phyloP scores from a whole-genome alignment of 257 asterid species.

The Solanum ossicruentum region DNA sequence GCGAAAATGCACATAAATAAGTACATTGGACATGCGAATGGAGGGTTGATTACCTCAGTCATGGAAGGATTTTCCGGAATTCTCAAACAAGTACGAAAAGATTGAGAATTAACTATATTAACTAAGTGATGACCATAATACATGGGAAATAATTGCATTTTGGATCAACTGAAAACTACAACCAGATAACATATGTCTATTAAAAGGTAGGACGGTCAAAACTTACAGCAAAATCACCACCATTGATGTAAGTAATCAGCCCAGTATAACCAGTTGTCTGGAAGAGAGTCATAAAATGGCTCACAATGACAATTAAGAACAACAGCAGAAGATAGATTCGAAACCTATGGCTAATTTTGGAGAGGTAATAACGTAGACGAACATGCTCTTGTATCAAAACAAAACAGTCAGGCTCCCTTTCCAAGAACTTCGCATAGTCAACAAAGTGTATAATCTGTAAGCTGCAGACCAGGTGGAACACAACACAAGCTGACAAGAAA shows the following conservation, averaged over 20 bases:
- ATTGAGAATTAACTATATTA: background rate
- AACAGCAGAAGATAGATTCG: conserved; percentile 66
- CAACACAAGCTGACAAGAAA: conserved; percentile 40
- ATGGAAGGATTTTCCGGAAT: background rate
- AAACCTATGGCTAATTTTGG: conserved; percentile 87
- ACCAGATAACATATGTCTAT: background rate
- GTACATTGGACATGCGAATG: background rate
- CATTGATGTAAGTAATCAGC: conserved; percentile 44
- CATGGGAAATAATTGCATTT: background rate
- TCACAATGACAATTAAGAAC: conserved; percentile 53
- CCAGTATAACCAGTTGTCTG: conserved; percentile 62
- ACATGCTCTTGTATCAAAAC: conserved; percentile 58
- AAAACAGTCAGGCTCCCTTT: conserved; percentile 45
- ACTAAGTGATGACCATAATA: background rate
- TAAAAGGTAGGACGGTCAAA: background rate
- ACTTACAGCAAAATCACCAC: conserved; percentile 93
- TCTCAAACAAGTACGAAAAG: background rate
- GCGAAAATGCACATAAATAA: background rate
- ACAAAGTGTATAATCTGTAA: conserved; percentile 78
- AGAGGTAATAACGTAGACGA: conserved; percentile 49
- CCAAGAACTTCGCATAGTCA: conserved; percentile 67
- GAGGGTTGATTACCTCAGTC: background rate
- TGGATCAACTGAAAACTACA: background rate
- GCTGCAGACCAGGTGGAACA: conserved; percentile 67
- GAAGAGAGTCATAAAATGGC: conserved; percentile 61